Conservation (phyloP, 306 rosid genomes). For the Potentilla sterilis region DNA sequence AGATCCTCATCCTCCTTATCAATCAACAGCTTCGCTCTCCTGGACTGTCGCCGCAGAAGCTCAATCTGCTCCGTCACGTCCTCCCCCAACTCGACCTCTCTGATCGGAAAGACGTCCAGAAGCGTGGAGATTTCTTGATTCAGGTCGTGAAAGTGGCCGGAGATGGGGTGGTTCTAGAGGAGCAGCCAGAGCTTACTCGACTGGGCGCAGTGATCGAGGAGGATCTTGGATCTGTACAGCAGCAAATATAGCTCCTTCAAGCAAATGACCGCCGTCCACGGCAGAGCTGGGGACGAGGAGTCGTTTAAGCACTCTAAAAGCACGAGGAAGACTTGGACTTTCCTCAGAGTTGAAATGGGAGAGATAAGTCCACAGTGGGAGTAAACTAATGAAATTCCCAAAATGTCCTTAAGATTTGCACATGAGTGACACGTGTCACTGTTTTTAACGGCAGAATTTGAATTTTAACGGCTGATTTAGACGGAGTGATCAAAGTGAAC, state of each 20-base stretch:
- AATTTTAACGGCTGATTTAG: no score
- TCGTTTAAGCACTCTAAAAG: slow-evolving; percentile 66
- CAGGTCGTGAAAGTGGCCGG: slow-evolving; percentile 91
- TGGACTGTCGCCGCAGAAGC: slow-evolving; percentile 65
- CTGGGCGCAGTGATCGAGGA: slow-evolving; percentile 78
- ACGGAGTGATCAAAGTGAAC: no score
- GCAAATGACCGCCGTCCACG: slow-evolving; percentile 68
- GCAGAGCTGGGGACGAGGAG: slow-evolving; percentile 25
- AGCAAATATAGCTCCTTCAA: slow-evolving; percentile 80
- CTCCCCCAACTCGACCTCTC: slow-evolving; percentile 55
- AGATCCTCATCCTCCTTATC: slow-evolving; percentile 59
- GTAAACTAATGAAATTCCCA: no score
- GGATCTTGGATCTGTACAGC: slow-evolving; percentile 75
- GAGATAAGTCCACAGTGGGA: no score
- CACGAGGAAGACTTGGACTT: slow-evolving; percentile 57
- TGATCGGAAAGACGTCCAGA: slow-evolving; percentile 78
- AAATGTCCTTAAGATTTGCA: no score
- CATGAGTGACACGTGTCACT: no score
- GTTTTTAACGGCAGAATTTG: no score
- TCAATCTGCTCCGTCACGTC: slow-evolving; percentile 85
- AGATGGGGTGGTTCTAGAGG: slow-evolving; percentile 82
- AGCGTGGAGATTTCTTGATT: slow-evolving; percentile 83
- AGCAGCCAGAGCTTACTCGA: slow-evolving; percentile 90
- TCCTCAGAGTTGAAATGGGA: no score
- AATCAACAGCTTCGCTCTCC: slow-evolving; percentile 55